Evolutionary conservation across 805 yeast genomes (phyloP).

Genomic region (Ogataea paradorogensis): DNA sequence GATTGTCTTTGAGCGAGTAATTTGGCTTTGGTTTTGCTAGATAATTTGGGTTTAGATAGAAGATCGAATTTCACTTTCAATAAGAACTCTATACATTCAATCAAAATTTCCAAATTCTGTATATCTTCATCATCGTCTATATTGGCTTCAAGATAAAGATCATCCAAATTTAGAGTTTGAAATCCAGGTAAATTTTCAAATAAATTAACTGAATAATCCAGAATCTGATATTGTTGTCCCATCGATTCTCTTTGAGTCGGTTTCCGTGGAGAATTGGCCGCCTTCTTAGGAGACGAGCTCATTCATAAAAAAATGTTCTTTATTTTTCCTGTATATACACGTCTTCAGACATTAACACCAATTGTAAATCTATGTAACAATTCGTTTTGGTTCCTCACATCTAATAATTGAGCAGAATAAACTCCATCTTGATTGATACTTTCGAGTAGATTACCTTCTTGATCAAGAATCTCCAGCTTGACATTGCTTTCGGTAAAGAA

Average conservation of each 20-base stretch:
- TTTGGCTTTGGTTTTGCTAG: constrained; percentile 20
- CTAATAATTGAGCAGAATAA: constrained; percentile 20
- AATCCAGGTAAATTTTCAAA: constrained; percentile 15
- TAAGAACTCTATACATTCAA: constrained; percentile 21
- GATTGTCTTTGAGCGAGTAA: constrained; percentile 17
- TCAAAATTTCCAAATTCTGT: constrained; percentile 13
- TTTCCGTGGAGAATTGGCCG: constrained; percentile 6
- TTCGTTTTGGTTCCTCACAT: constrained; percentile 19
- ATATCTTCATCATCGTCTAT: constrained; percentile 17
- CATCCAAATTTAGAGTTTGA: constrained; percentile 5
- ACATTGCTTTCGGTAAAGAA: constrained; percentile 23
- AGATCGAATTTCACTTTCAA: constrained; percentile 20
- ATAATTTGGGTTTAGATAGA: constrained; percentile 24
- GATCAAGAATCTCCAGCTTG: constrained; percentile 15
- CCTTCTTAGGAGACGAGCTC: constrained; percentile 4
- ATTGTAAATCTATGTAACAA: constrained; percentile 16
- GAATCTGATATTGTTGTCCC: constrained; percentile 12
- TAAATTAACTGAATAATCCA: constrained; percentile 17
- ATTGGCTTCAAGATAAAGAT: constrained; percentile 11
- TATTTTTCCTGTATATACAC: constrained; percentile 8
- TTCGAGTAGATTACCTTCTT: constrained; percentile 15
- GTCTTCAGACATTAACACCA: constrained; percentile 24
- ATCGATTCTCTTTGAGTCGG: not conserved
- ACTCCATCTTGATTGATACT: constrained; percentile 21
- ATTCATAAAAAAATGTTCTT: not conserved